Conservation (phyloP, 352 stramenopile species). For the Thalassiosira allenii region DNA sequence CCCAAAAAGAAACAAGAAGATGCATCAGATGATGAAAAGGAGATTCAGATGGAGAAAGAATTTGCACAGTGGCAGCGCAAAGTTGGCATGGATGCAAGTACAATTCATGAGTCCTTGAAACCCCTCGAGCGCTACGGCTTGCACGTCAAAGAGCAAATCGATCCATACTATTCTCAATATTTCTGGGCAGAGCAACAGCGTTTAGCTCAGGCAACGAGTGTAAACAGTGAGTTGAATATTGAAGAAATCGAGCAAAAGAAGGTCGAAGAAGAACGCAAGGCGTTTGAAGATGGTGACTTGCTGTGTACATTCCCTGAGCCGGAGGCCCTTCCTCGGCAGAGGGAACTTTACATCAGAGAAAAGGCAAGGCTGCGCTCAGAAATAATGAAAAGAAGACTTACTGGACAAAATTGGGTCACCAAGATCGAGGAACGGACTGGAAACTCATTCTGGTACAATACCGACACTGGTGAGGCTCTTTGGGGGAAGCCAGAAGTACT, state of each 20-base stretch:
- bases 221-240: constrained; percentile 76
- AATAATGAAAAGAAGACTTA: constrained; percentile 80
- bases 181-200: constrained; percentile 84
- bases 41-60: constrained; percentile 91
- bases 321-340: constrained; percentile 78
- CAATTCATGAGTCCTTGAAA: constrained; percentile 92
- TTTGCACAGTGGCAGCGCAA: constrained; percentile 92
- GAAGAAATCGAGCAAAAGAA: constrained; percentile 84
- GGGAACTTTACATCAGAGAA: constrained; percentile 85
- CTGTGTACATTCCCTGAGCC: constrained; percentile 76
- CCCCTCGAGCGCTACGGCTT: constrained; percentile 94
- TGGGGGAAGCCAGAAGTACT: constrained; percentile 93
- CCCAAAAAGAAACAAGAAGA: constrained; percentile 58
- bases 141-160: constrained; percentile 91
- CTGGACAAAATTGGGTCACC: constrained; percentile 81
- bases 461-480: constrained; percentile 91
- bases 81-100: constrained; percentile 87
- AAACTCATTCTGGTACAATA: constrained; percentile 92
- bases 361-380: constrained; percentile 79
- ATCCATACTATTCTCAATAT: constrained; percentile 89
- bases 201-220: constrained; percentile 72
- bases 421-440: constrained; percentile 73
- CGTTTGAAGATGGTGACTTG: constrained; percentile 85
- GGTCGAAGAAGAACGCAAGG: constrained; percentile 80
- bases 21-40: constrained; percentile 85